Evolutionary conservation across 768 basidiomycete genomes (phyloP), one percentile per base, ranked within the genome.

Genomic region (Crucibulum laeve): DNA sequence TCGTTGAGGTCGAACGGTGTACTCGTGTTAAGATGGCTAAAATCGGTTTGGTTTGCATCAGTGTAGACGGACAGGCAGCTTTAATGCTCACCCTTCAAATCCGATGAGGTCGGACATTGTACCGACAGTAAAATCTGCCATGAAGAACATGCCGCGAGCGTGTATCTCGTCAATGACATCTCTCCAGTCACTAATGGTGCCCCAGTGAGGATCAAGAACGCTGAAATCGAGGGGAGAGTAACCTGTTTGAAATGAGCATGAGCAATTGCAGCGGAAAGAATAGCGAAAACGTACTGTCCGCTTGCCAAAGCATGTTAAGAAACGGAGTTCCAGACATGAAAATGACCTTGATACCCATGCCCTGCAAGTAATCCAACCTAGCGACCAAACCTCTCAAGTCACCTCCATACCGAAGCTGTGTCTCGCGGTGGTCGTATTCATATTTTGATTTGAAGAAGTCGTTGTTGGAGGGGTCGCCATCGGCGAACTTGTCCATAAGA

Each of bases 291-390:
- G 58, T 42, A 93, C 92, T 91, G 76, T 95, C 92, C 3, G 91
- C 87, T 58, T 93, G 86, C 92, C 92, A 95, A n/a, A 91, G 65
- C 92, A 93, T 93, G 74, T 95, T 95, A 48, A 96, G 48, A 63
- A 91, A 96, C 41, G 84, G 81, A 1, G 93, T 96, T 41, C 93
- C 93, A 18, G 93, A 91, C 60, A 95, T 87, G 68, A 91, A 96
- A 53, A 96, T 81, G 40, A 82, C 74, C 53, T 71, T 71, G 47
- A 91, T 65, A 50, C 93, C 93, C 89, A 94, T 93, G 49, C 88
- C 89, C 35, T 89, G 71, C 14, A 96, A 70, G 60, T 96, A 96
- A 63, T 96, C 93, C 48, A 96, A 69, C 45, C 76, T 82, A 17
- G 77, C 60, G 35, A 74, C 64, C 46, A 95, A 65, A 43, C 93